Base-by-base conservation (phyloP, 768 basidiomycete genomes). In the Boletus tomentosulus region DNA sequence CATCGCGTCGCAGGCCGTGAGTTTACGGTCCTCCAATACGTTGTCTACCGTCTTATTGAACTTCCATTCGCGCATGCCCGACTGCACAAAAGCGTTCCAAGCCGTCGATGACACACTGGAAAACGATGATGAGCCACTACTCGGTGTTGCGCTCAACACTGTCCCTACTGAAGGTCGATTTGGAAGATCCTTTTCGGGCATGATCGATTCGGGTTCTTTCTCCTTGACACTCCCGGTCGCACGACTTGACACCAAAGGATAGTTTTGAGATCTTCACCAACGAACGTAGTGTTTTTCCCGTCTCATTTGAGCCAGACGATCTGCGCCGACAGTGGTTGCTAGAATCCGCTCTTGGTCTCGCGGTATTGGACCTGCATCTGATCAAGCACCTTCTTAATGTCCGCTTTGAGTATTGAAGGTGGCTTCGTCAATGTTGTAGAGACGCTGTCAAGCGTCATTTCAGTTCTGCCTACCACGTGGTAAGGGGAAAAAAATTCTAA, bases 351-450 rank as follows among this genome's bases (percentile, higher is more conserved):
- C 72, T 86, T 90, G 60, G 83, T 92, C 68, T 93, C 89, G 38
- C 92, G 82, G 67, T 97, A 93, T 69, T 93, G 92, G 31, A 99
- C 89, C 58, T 95, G 93, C 84, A 98, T 92, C 45, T 95, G 83
- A 63, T 95, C 91, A 35, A 98, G 79, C 2, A 97, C 95, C 12
- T 82, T 81, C 46, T 81, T 78, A 58, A 99, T 87, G 70, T 98
- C 96, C 53, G 78, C 73, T 70, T 92, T 89, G 72, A 98, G 85
- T 8, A 82, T 77, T 12, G 80, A 71, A 5, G 92, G 89, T 6
- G 90, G 66, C 65, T 96, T 98, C 5, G 93, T 93, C 27, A 92
- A 89, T 2, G 97, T 99, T 6, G 97, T 99, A 6, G 92, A 87
- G 39, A 99, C 97, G 61, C 92, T 92, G 58, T 38, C 37, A 11